Evolutionary conservation across 768 basidiomycete genomes (phyloP).

Genomic region (Suillus placidus): DNA sequence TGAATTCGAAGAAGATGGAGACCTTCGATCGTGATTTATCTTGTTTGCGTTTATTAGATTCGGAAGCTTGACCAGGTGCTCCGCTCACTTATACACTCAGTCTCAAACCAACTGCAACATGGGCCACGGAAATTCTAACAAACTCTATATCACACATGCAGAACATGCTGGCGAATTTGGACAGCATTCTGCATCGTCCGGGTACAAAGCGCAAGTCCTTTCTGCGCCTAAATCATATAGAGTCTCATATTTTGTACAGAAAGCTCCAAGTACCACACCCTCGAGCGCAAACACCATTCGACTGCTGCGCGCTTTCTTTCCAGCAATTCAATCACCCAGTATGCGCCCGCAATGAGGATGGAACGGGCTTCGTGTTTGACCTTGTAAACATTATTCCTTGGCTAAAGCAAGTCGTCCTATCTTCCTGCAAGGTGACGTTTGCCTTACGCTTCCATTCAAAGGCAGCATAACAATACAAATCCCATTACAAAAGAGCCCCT

Average conservation of each 20-base stretch:
- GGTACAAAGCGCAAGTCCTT: constrained; percentile 62
- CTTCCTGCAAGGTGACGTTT: constrained; percentile 8
- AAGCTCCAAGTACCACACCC: constrained; percentile 71
- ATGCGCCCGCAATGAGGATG: constrained; percentile 79
- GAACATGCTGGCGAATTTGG: constrained; percentile 83
- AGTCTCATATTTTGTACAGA: constrained; percentile 38
- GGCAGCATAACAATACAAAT: constrained; percentile 80
- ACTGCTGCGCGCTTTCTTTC: constrained; percentile 90
- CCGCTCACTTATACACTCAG: background rate
- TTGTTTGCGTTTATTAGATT: constrained; percentile 14
- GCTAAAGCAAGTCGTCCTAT: constrained; percentile 67
- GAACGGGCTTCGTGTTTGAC: constrained; percentile 83
- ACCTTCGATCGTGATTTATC: background rate
- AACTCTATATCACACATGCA: constrained; percentile 87
- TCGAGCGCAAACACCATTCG: constrained; percentile 74
- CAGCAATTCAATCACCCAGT: constrained; percentile 91
- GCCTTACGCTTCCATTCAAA: constrained; percentile 33
- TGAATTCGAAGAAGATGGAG: background rate
- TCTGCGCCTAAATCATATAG: constrained; percentile 5
- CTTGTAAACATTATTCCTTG: constrained; percentile 92
- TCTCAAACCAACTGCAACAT: constrained; percentile 36
- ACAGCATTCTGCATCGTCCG: constrained; percentile 78
- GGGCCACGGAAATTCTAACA: constrained; percentile 87
- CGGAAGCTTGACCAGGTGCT: background rate
- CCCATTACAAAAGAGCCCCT: constrained; percentile 76